Evolutionary conservation across 345 rosid genomes (phyloP).

Genomic region (Linum usitatissimum): DNA sequence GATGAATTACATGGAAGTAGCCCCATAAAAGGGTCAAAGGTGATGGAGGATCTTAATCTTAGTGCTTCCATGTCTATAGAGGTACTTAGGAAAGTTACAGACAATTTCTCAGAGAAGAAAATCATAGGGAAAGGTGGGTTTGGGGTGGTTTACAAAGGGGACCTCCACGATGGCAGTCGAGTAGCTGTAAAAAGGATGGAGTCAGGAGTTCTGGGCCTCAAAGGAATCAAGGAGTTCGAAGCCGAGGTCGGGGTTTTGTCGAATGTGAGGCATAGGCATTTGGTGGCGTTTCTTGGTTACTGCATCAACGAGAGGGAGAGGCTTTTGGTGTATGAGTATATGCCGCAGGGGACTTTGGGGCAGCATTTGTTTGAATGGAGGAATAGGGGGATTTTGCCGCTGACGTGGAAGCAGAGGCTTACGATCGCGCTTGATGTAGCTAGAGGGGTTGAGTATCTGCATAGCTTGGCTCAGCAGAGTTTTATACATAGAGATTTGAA

Average conservation of each 20-base stretch:
- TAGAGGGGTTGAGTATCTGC: slow-evolving; percentile 84
- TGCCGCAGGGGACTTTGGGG: slow-evolving; percentile 77
- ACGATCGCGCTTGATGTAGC: slow-evolving; percentile 79
- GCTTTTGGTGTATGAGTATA: slow-evolving; percentile 77
- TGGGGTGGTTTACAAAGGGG: slow-evolving; percentile 77
- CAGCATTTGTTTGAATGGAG: slow-evolving; percentile 64
- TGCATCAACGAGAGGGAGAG: slow-evolving; percentile 72
- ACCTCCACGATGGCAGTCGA: slow-evolving; percentile 73
- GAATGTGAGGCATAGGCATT: slow-evolving; percentile 79
- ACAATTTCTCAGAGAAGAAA: slow-evolving; percentile 55
- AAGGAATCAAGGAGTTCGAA: slow-evolving; percentile 76
- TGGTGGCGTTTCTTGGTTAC: slow-evolving; percentile 76
- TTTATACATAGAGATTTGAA: slow-evolving; percentile 88
- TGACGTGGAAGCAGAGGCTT: slow-evolving; percentile 79
- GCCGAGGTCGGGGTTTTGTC: slow-evolving; percentile 82
- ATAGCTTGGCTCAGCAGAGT: slow-evolving; percentile 78
- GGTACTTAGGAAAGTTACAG: slow-evolving; percentile 58
- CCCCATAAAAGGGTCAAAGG: slow-evolving; percentile 25
- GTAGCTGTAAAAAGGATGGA: slow-evolving; percentile 88
- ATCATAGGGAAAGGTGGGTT: slow-evolving; percentile 82
- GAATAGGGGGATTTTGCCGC: slow-evolving; percentile 33
- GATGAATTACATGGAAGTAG: neutral
- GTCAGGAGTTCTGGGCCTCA: slow-evolving; percentile 40
- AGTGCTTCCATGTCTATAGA: slow-evolving; percentile 53
- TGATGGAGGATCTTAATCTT: slow-evolving; percentile 57